Conservation (phyloP, 768 basidiomycete genomes). For the Boletus sp. region DNA sequence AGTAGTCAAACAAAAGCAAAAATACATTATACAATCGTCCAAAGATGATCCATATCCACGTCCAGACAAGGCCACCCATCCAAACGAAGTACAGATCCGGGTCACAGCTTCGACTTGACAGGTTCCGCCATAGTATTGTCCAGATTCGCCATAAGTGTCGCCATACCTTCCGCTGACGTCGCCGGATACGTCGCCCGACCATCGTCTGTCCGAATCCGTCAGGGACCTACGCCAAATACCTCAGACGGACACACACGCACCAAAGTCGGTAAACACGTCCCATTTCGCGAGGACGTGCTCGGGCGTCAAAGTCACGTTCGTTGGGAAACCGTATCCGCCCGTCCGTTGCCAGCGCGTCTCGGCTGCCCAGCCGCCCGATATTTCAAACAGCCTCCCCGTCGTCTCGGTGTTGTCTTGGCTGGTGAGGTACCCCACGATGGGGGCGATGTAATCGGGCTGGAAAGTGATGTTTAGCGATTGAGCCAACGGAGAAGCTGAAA, state of each 20-base stretch:
- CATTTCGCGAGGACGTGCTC: constrained; percentile 82
- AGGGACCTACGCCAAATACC: background rate
- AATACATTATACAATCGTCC: too few relatives aligned
- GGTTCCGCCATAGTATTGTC: constrained; percentile 30
- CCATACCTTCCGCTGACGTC: constrained; percentile 70
- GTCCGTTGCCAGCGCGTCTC: constrained; percentile 92
- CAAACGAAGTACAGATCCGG: too few relatives aligned
- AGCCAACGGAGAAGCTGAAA: background rate
- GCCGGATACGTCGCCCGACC: constrained; percentile 80
- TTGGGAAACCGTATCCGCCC: constrained; percentile 85
- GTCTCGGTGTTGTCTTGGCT: constrained; percentile 77
- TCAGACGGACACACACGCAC: constrained; percentile 40
- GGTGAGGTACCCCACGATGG: constrained; percentile 86
- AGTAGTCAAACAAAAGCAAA: too few relatives aligned
- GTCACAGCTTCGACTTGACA: constrained; percentile 55
- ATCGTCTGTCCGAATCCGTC: constrained; percentile 50
- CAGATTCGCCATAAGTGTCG: constrained; percentile 71
- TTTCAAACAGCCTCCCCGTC: constrained; percentile 79
- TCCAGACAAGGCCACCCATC: too few relatives aligned
- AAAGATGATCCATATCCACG: too few relatives aligned
- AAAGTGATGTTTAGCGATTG: background rate
- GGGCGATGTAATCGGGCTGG: constrained; percentile 89
- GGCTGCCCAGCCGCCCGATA: constrained; percentile 88
- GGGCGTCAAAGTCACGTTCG: constrained; percentile 68
- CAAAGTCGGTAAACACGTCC: constrained; percentile 80